Conservation (phyloP, 306 rosid genomes). For the cucumber (Cucumis sativus) region DNA sequence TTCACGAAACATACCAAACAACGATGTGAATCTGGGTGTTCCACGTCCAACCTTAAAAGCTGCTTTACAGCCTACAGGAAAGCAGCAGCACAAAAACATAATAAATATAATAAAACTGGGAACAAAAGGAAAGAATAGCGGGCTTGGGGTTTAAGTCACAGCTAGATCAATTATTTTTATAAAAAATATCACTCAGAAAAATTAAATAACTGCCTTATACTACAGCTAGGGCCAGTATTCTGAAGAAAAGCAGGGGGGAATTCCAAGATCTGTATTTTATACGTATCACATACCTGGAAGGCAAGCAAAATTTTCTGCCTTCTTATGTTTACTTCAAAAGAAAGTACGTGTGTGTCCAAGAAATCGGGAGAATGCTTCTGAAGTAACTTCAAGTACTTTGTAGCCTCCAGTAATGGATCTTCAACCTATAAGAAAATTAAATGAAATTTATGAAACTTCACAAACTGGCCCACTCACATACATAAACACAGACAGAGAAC, state of each 20-base stretch:
- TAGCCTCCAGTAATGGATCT: constrained; percentile 78
- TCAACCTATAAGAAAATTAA: constrained; percentile 38
- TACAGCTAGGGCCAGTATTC: neutral
- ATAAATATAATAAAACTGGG: neutral
- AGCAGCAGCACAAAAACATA: constrained; percentile 4
- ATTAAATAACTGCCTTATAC: neutral
- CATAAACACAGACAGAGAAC: constrained; percentile 3
- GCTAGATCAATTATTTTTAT: neutral
- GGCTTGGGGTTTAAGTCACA: neutral
- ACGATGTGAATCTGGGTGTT: constrained; percentile 90
- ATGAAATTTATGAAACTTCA: neutral
- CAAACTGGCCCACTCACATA: neutral
- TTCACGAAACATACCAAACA: constrained; percentile 54
- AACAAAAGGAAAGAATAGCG: neutral
- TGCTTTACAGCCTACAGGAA: constrained; percentile 75
- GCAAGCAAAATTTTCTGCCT: constrained; percentile 79
- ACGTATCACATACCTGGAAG: constrained; percentile 44
- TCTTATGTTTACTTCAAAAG: constrained; percentile 85
- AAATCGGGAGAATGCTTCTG: constrained; percentile 82
- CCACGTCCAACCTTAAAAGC: constrained; percentile 72
- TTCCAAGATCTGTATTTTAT: neutral
- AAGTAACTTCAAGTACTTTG: constrained; percentile 86
- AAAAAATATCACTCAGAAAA: neutral
- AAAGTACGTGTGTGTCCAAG: constrained; percentile 74
- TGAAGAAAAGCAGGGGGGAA: neutral